These are phyloP conservation scores for Kernera saxatilis DNA, from an alignment of 345 rosid genomes.

Conservation along the genomic window DNA sequence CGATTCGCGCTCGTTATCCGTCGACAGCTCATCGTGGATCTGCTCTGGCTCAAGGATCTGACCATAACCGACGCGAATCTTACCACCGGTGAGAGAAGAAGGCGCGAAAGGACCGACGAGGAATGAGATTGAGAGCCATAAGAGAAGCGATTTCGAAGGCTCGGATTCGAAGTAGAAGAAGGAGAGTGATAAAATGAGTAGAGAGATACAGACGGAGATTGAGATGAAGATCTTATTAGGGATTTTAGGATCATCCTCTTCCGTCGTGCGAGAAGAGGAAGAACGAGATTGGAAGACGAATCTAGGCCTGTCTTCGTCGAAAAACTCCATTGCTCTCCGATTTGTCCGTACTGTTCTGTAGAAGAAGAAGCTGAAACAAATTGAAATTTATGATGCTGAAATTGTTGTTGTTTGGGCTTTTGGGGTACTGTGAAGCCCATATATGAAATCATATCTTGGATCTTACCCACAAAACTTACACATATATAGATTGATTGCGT, in stretches of 20 bases:
- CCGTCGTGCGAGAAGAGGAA: slow-evolving; percentile 18
- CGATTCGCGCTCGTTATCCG: slow-evolving; percentile 38
- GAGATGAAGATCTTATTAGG: slow-evolving; percentile 32
- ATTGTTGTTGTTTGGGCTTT: neutral
- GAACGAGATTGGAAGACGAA: slow-evolving; percentile 71
- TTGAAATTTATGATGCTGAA: neutral
- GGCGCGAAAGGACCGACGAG: slow-evolving; percentile 75
- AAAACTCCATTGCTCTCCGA: slow-evolving; percentile 59
- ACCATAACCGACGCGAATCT: slow-evolving; percentile 74
- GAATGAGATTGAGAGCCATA: slow-evolving; percentile 71
- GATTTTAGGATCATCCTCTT: slow-evolving; percentile 9
- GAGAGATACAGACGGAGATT: slow-evolving; percentile 35
- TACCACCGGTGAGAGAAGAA: slow-evolving; percentile 62
- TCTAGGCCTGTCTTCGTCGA: slow-evolving; percentile 86
- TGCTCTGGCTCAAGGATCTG: slow-evolving; percentile 46
- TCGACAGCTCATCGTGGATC: slow-evolving; percentile 18
- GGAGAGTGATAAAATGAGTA: slow-evolving; percentile 42
- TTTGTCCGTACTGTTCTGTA: neutral
- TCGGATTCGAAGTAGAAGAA: slow-evolving; percentile 61
- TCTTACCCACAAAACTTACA: no score
- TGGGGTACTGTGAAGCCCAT: neutral
- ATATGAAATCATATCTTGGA: no score
- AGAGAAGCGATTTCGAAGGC: slow-evolving; percentile 54
- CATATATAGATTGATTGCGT: no score
- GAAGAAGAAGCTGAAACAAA: slow-evolving; percentile 4